A percentile compares a stretch with the other conserved stretches of the same genome.
These are phyloP conservation scores for Globisporangium polare DNA, from an alignment of 352 stramenopile species.

Conservation along the genomic window DNA sequence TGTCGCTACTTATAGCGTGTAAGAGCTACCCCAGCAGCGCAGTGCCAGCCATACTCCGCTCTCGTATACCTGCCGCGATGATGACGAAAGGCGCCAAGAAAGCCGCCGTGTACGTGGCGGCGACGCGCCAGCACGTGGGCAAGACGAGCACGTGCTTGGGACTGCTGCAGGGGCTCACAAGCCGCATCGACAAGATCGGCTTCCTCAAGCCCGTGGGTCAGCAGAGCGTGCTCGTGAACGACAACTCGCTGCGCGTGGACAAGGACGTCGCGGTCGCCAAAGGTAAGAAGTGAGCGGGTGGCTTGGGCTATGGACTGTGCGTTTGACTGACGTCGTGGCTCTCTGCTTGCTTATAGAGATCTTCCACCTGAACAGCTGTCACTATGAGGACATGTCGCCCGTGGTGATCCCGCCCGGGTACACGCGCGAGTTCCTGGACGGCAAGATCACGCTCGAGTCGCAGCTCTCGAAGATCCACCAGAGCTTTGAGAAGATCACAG, in stretches of 20 bases:
- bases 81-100: slow-evolving; percentile 24
- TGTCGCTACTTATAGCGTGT: background rate
- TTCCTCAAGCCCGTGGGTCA: slow-evolving; percentile 97
- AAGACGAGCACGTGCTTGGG: slow-evolving; percentile 94
- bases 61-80: background rate
- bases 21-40: background rate
- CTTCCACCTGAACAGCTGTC: slow-evolving; percentile 90
- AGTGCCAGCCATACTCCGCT: background rate
- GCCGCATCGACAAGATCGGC: slow-evolving; percentile 81
- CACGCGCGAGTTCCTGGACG: slow-evolving; percentile 95
- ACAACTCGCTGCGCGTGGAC: slow-evolving; percentile 80
- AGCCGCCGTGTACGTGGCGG: slow-evolving; percentile 77
- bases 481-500: slow-evolving; percentile 66
- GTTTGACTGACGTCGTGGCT: slow-evolving; percentile 20
- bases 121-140: slow-evolving; percentile 86
- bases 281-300: slow-evolving; percentile 37
- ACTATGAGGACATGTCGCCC: slow-evolving; percentile 95
- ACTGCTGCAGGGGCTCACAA: slow-evolving; percentile 91
- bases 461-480: slow-evolving; percentile 64
- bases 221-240: slow-evolving; percentile 78
- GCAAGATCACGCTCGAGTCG: slow-evolving; percentile 81
- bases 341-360: slow-evolving; percentile 60
- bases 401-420: slow-evolving; percentile 96
- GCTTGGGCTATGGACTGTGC: slow-evolving; percentile 20
- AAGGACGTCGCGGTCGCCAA: slow-evolving; percentile 89